Base-by-base conservation (phyloP, 805 yeast genomes). In the Cyberlindnera misumaiensis region DNA sequence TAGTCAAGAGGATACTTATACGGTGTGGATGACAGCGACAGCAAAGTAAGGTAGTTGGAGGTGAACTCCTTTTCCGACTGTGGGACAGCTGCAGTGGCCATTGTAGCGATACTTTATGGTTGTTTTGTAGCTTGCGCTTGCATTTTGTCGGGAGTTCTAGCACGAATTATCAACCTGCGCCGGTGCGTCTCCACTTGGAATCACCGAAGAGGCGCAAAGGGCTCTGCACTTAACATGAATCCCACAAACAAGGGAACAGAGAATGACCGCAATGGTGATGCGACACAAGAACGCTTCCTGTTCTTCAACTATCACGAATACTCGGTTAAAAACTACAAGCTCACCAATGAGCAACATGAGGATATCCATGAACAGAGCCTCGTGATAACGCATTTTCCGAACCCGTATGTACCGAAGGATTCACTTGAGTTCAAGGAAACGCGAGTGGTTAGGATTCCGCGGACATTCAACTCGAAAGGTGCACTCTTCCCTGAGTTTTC, bases 301-400 rank as follows among this genome's bases (percentile, higher is more conserved):
- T 80, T 76, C 53, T 82, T 78, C 68, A 82, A 83, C 53, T 80
- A 79, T 48, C 86, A 82, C 51, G 89, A 82, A 53, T 77, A 64
- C 50, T 47, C 71, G 4, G 60, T 63, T 11, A 51, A 55, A 3
- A 60, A 59, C 15, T 66, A 67, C 55, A 39, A 49, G 7, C 48
- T 44, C 11, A 18, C 57, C 2, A 51, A 38, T 1, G 39, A 39
- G 12, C 39, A 26, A 4, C 42, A 38, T 11, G 58, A 58, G 31
- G 62, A 53, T 27, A 49, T 51, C 24, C 60, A 60, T 32, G 57
- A 57, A 3, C 53, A 50, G 25, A 58, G 71, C 2, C 47, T 78
- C 10, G 72, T 75, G 15, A 56, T 78, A 9, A 80, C 80, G 25
- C 89, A 82, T 56, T 83, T 80, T 51, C 88, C 87, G 5, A 78